Evolutionary conservation across 2,329 filamentous ascomycete genomes (phyloP).

Genomic region (Fusarium guadeloupense): DNA sequence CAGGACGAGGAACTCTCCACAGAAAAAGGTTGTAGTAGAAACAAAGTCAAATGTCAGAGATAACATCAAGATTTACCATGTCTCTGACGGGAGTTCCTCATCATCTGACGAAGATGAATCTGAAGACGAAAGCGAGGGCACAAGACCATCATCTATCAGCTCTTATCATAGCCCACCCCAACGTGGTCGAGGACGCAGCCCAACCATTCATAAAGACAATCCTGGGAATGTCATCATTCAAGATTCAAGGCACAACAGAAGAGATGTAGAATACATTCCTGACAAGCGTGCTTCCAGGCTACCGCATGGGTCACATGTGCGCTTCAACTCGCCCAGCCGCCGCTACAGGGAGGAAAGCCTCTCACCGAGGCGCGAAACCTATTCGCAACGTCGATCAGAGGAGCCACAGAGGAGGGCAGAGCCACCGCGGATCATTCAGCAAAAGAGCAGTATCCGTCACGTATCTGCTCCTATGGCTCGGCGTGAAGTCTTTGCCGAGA

Average conservation of each 20-base stretch:
- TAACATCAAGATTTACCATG: background rate
- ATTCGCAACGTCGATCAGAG: slow-evolving; percentile 8
- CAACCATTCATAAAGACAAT: slow-evolving; percentile 2
- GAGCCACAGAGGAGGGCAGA: slow-evolving; percentile 12
- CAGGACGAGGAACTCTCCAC: background rate
- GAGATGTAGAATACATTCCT: background rate
- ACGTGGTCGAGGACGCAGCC: slow-evolving; percentile 15
- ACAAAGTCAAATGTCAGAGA: background rate
- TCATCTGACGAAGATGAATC: slow-evolving; percentile 18
- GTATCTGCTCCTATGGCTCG: slow-evolving; percentile 27
- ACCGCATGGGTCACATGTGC: slow-evolving; percentile 16
- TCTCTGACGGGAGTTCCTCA: slow-evolving; percentile 21
- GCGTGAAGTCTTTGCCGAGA: slow-evolving; percentile 24
- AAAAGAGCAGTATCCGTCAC: slow-evolving; percentile 17
- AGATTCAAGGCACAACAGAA: slow-evolving; percentile 1
- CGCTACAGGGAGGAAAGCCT: slow-evolving; percentile 5
- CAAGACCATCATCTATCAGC: slow-evolving; percentile 25
- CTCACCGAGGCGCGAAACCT: slow-evolving; percentile 18
- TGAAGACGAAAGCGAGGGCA: slow-evolving; percentile 24
- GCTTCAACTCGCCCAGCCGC: slow-evolving; percentile 7
- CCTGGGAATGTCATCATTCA: slow-evolving; percentile 9
- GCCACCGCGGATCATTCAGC: slow-evolving; percentile 34
- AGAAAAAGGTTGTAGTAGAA: slow-evolving; percentile 1
- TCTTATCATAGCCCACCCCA: slow-evolving; percentile 11
- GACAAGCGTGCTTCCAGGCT: background rate